Percentiles rank a stretch among this genome's conserved stretches.
Evolutionary conservation across 495 filamentous ascomycete species (phyloP).

Genomic region (Physcia stellaris): DNA sequence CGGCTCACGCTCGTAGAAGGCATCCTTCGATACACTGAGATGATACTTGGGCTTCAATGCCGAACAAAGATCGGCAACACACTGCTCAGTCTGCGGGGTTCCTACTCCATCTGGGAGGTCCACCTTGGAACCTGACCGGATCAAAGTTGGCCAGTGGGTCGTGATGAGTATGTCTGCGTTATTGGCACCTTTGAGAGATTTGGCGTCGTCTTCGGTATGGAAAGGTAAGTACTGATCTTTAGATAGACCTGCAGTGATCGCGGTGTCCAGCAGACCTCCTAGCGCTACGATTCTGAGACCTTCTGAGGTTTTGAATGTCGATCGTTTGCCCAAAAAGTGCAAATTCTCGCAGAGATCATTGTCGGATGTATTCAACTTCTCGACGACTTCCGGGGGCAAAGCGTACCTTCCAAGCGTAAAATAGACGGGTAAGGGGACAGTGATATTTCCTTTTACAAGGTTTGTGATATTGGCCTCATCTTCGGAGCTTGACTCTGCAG

Average conservation of each 20-base stretch:
- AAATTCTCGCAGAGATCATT: slow-evolving; percentile 82
- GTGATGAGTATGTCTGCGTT: slow-evolving; percentile 77
- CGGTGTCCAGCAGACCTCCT: slow-evolving; percentile 51
- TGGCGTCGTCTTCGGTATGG: slow-evolving; percentile 66
- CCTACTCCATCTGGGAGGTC: slow-evolving; percentile 29
- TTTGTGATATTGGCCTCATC: slow-evolving; percentile 44
- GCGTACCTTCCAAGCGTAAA: slow-evolving; percentile 60
- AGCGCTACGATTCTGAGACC: slow-evolving; percentile 73
- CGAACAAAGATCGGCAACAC: slow-evolving; percentile 57
- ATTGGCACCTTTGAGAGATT: slow-evolving; percentile 56
- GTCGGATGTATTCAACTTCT: slow-evolving; percentile 55
- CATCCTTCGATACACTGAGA: slow-evolving; percentile 51
- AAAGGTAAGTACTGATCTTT: slow-evolving; percentile 52
- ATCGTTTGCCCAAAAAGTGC: slow-evolving; percentile 74
- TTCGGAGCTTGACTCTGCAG: slow-evolving; percentile 26
- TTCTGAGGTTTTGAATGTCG: slow-evolving; percentile 74
- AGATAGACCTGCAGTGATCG: slow-evolving; percentile 34
- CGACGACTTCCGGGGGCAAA: slow-evolving; percentile 52
- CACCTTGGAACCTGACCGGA: slow-evolving; percentile 48
- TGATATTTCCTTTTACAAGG: slow-evolving; percentile 56
- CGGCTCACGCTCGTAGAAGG: slow-evolving; percentile 83
- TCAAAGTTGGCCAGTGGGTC: slow-evolving; percentile 62
- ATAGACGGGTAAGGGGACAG: slow-evolving; percentile 69
- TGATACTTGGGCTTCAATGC: slow-evolving; percentile 79
- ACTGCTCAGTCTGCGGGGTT: slow-evolving; percentile 36